A percentile compares a stretch with the other conserved stretches of the same genome.
Evolutionary conservation across 176 grass and related monocot genomes (phyloP).

Genomic region (Thinopyrum elongatum): DNA sequence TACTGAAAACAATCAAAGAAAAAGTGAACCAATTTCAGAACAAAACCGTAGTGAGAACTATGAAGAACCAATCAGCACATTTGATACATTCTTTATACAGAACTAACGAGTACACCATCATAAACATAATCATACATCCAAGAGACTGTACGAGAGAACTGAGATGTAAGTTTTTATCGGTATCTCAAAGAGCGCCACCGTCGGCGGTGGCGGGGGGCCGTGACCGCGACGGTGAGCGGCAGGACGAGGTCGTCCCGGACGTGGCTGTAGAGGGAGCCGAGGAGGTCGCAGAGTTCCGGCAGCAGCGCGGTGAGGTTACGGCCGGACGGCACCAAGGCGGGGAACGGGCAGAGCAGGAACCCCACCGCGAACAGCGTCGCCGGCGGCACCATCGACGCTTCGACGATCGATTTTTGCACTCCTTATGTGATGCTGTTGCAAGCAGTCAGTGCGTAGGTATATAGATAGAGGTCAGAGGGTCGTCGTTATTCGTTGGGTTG

Average conservation of each 20-base stretch:
- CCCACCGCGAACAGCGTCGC: slow-evolving; percentile 43
- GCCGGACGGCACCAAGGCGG: slow-evolving; percentile 29
- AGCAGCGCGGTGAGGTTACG: slow-evolving; percentile 55
- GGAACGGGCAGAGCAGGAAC: slow-evolving; percentile 44
- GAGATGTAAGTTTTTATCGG: neutral
- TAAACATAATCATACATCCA: slow-evolving; percentile 16
- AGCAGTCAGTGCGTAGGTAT: neutral
- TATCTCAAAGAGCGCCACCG: neutral
- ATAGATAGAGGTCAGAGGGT: neutral
- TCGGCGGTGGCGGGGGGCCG: neutral
- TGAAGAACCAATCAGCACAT: neutral
- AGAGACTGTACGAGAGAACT: neutral
- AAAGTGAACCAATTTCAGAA: neutral
- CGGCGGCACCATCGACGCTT: neutral
- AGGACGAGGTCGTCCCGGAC: slow-evolving; percentile 24
- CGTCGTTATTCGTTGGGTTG: neutral
- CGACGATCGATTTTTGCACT: neutral
- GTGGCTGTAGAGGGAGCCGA: slow-evolving; percentile 37
- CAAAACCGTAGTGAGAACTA: neutral
- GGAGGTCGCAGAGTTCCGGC: slow-evolving; percentile 41
- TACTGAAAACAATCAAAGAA: neutral
- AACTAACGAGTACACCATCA: neutral
- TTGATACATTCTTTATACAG: neutral
- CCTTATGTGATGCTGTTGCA: neutral
- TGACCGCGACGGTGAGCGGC: neutral